Conservation (phyloP, 192 early-diverging fungal species). For the Coemansia erecta region DNA sequence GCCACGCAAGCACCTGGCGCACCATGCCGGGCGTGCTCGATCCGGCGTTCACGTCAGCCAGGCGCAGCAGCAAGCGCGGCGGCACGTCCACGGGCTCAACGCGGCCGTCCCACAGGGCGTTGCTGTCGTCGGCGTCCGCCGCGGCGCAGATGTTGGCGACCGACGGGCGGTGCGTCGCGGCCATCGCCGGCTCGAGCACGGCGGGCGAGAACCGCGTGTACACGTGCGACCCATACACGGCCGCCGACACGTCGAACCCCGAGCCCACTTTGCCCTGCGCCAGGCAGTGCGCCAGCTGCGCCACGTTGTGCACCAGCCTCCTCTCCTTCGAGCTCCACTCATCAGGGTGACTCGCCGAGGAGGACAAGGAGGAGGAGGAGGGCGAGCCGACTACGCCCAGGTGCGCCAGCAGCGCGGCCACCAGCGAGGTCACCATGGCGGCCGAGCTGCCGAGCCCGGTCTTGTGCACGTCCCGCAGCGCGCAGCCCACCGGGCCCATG, state of each 20-base stretch:
- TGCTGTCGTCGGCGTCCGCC: conserved; percentile 42
- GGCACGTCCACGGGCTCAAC: conserved; percentile 69
- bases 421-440: conserved; percentile 92
- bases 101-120: conserved; percentile 65
- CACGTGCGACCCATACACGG: conserved; percentile 86
- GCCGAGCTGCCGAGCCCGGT: conserved; percentile 97
- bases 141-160: conserved; percentile 15
- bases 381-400: conserved; percentile 57
- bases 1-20: conserved; percentile 81
- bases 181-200: conserved; percentile 60
- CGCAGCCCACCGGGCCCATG: conserved; percentile 64
- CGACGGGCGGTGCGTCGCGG: conserved; percentile 5
- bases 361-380: no score
- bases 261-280: conserved; percentile 99
- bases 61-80: conserved; percentile 64
- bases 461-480: conserved; percentile 75
- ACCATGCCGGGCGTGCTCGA: conserved; percentile 93
- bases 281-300: conserved; percentile 90
- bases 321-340: conserved; percentile 26
- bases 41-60: conserved; percentile 94
- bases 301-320: conserved; percentile 72
- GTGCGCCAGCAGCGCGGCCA: conserved; percentile 73
- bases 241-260: conserved; percentile 94
- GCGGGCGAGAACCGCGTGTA: conserved; percentile 82
- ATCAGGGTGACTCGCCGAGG: no score